Evolutionary conservation across 2,329 filamentous ascomycete genomes (phyloP).

Genomic region (Aciculosporium take): DNA sequence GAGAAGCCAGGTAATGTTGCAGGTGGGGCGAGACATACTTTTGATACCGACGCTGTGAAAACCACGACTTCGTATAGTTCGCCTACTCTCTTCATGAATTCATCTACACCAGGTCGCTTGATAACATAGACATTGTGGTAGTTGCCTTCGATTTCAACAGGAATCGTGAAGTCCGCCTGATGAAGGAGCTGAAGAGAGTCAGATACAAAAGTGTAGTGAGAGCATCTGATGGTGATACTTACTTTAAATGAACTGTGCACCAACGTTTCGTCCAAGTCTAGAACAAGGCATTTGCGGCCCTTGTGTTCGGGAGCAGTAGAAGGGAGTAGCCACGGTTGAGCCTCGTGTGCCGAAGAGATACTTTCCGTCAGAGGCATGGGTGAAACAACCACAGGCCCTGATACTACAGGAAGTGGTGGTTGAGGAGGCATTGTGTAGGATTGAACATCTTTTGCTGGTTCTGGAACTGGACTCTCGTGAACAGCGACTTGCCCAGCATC

Average conservation of each 20-base stretch:
- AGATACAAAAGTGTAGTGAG: constrained; percentile 3
- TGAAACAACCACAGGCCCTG: constrained; percentile 26
- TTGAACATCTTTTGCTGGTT: constrained; percentile 23
- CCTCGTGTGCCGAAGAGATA: constrained; percentile 26
- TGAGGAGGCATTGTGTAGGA: constrained; percentile 26
- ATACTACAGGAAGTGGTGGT: constrained; percentile 23
- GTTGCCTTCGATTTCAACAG: constrained; percentile 95
- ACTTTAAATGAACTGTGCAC: constrained; percentile 98
- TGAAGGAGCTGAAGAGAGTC: constrained; percentile 60
- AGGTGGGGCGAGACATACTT: constrained; percentile 38
- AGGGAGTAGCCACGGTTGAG: constrained; percentile 61
- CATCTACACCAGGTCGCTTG: constrained; percentile 94
- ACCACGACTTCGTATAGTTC: constrained; percentile 98
- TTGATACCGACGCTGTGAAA: constrained; percentile 95
- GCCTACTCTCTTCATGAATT: constrained; percentile 97
- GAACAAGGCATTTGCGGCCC: constrained; percentile 83
- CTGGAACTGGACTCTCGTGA: constrained; percentile 28
- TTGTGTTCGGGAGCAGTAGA: constrained; percentile 65
- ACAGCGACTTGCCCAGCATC: constrained; percentile 42
- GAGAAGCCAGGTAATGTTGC: constrained; percentile 6
- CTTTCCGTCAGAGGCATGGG: constrained; percentile 27
- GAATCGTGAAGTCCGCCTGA: constrained; percentile 97
- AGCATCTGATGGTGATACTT: background rate
- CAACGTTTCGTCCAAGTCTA: constrained; percentile 91
- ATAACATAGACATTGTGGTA: constrained; percentile 99